phyloP scores from a whole-genome alignment of 306 rosid genomes.

The Erythrophleum fordii region DNA sequence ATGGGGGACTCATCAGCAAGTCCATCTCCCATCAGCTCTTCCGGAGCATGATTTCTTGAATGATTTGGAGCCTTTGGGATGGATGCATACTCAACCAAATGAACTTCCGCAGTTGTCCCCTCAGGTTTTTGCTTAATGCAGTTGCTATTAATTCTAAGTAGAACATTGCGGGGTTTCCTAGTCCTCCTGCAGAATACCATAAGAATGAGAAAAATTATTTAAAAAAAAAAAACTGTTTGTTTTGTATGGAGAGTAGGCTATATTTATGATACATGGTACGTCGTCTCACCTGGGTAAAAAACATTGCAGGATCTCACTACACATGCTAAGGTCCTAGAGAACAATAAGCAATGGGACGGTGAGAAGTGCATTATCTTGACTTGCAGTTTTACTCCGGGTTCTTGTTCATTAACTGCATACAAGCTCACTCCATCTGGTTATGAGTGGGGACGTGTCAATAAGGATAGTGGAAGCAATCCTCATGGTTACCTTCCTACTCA shows the following conservation, averaged over 20 bases:
- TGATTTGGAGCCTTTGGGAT: slow-evolving; percentile 98
- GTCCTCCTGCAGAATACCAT: background rate
- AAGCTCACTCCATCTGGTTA: slow-evolving; percentile 96
- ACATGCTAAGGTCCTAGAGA: slow-evolving; percentile 94
- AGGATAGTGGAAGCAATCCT: slow-evolving; percentile 96
- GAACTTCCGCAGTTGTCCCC: slow-evolving; percentile 98
- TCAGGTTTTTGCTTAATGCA: slow-evolving; percentile 57
- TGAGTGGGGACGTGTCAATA: slow-evolving; percentile 97
- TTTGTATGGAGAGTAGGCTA: background rate
- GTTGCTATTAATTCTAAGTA: background rate
- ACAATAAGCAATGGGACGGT: slow-evolving; percentile 99
- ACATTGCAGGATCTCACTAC: slow-evolving; percentile 85
- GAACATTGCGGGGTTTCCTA: background rate
- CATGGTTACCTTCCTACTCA: slow-evolving; percentile 98
- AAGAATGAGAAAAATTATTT: background rate
- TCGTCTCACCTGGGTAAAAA: slow-evolving; percentile 30
- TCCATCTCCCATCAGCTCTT: slow-evolving; percentile 89
- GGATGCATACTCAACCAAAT: slow-evolving; percentile 99
- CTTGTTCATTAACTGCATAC: slow-evolving; percentile 95
- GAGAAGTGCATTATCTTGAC: slow-evolving; percentile 93
- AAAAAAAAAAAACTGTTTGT: no score
- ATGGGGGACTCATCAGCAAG: slow-evolving; percentile 99
- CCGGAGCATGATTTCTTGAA: slow-evolving; percentile 97
- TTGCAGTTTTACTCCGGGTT: slow-evolving; percentile 99
- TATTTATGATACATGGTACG: background rate